Base-by-base conservation (phyloP, 2,329 filamentous ascomycete species). In the Aspergillus niger region DNA sequence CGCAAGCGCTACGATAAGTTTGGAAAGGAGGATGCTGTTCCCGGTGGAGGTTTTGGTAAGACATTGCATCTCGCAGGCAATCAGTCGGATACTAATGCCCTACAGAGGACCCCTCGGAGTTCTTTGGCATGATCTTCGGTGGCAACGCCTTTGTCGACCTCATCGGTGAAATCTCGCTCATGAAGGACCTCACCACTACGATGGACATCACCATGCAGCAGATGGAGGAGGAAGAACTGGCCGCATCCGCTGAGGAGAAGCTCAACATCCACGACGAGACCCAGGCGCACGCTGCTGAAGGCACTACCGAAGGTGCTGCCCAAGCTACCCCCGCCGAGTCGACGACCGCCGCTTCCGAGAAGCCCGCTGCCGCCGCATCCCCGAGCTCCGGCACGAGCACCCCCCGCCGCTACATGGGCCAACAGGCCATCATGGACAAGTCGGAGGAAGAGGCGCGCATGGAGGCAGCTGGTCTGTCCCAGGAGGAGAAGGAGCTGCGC, bases 51-150 rank as follows among this genome's bases (percentile, higher is more conserved):
- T 64, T 99, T 99, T 76, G 91, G 91, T 85, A 75, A 58, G 81
- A 65, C 17, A 24, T 13, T 17, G n/a, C 22, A 11, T 2, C 5
- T 2, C 20, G 20, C 41, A 44, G 20, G 41, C 20, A 0, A 7
- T 15, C 20, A 50, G 43, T 17, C 26, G 20, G 26, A 8, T 20
- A 30, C 57, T 59, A 58, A 60, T 54, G 32, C 26, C n/a, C 15
- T 57, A 58, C 72, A 86, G 86, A 90, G 82, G 95, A 99, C 76
- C 95, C 95, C 1, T 86, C 92, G 65, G 95, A 99, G 79, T 99
- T 99, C 85, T 99, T 99, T 80, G 91, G 91, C 71, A 96, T 93
- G 82, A 99, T 99, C 69, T 99, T 99, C 74, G 95, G 95, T 69
- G 95, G 95, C 62, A 94, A 97, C 70, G 92, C 94, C 11, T 99